These are phyloP conservation scores for Entoloma clypeatum DNA, from an alignment of 1,284 basidiomycete species.

Conservation along the genomic window DNA sequence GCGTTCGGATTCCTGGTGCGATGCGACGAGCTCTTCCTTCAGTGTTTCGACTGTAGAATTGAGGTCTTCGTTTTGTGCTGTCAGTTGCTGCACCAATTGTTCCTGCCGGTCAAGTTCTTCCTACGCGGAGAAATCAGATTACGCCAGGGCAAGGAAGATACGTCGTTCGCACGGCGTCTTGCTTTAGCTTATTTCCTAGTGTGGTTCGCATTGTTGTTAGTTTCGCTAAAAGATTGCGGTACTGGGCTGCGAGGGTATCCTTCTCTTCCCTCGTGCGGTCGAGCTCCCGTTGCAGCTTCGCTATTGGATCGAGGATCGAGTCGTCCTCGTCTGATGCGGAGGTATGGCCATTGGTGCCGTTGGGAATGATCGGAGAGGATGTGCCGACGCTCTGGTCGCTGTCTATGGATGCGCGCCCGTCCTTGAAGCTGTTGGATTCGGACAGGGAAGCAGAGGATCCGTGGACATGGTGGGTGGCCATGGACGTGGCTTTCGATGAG, in stretches of 20 bases:
- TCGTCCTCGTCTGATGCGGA: slow-evolving; percentile 27
- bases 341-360: slow-evolving; percentile 29
- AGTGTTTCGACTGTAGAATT: slow-evolving; percentile 67
- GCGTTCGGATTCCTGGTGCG: slow-evolving; percentile 70
- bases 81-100: slow-evolving; percentile 73
- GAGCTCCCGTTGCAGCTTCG: slow-evolving; percentile 55
- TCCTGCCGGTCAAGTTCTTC: slow-evolving; percentile 94
- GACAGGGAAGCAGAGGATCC: no score
- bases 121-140: slow-evolving; percentile 42
- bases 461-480: no score
- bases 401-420: slow-evolving; percentile 32
- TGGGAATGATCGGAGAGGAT: slow-evolving; percentile 24
- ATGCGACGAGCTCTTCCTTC: slow-evolving; percentile 70
- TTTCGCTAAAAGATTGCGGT: slow-evolving; percentile 83
- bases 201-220: slow-evolving; percentile 91
- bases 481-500: no score
- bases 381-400: slow-evolving; percentile 31
- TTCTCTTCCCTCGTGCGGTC: slow-evolving; percentile 73
- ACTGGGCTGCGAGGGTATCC: slow-evolving; percentile 80
- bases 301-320: slow-evolving; percentile 40
- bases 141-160: slow-evolving; percentile 22
- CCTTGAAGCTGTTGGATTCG: slow-evolving; percentile 13
- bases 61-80: slow-evolving; percentile 74
- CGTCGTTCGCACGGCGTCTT: slow-evolving; percentile 80
- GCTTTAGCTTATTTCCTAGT: slow-evolving; percentile 90